Base-by-base conservation (phyloP, 495 filamentous ascomycete species). In the Lentithecium fluviatile region DNA sequence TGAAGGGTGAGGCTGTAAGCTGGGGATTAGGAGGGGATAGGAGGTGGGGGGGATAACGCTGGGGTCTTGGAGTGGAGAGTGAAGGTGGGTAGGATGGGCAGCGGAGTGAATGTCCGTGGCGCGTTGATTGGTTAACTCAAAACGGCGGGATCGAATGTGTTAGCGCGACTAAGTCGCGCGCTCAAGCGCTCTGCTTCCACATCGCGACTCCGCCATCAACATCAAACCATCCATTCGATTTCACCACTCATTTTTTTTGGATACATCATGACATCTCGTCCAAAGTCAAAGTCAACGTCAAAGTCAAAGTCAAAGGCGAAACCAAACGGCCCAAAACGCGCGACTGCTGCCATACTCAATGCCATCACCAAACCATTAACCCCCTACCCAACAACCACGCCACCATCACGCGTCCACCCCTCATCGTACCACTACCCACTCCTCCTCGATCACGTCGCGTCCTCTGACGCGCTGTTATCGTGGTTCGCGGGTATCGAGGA, bases 401-500 rank as follows among this genome's bases (percentile, higher is more conserved):
- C 62, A 8, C 62, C 62, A 10, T 25, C 62, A 10, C 55, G 62
- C 17, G n/a, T 38, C 36, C 62, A 65, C 36, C 6, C 40, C 13
- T 24, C 20, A 2, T 2, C 29, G n/a, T 65, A 65, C 26, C 62
- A 65, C 52, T 60, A 56, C 34, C 62, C 62, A 6, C 49, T 59
- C 1, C 34, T 65, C 1, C 19, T 65, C 2, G n/a, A 20, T 5
- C 10, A 58, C 1, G 7, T 19, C 8, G 49, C 26, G 2, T 43
- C 17, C 10, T 54, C 54, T 32, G 45, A 43, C 10, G 48, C 37
- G 17, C 24, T 65, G 17, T 45, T 65, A 34, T 6, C 3, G 23
- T 65, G 62, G 62, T 65, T 65, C 20, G 50, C 59, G 17, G 40
- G 29, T 1, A 43, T 65, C n/a, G 56, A 65, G 45, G 55, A 58